Base-by-base conservation (phyloP, 345 rosid genomes). In the Orychophragmus violaceus region DNA sequence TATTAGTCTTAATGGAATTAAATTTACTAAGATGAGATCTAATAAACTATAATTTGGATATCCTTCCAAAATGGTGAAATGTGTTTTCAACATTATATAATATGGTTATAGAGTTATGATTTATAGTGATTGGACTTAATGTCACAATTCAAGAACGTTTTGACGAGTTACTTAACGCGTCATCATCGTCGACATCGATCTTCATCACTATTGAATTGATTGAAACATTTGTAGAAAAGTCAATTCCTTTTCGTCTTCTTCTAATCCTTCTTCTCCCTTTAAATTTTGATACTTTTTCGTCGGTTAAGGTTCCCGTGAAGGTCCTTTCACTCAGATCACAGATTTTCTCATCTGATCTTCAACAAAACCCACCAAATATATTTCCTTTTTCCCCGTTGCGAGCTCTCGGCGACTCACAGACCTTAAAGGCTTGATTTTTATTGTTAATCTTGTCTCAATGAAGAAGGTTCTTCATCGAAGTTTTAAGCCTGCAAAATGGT, bases 401-500 rank as follows among this genome's bases (percentile, higher is more conserved):
- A n/a, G n/a, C 27, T 12, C 27, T 72, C 21, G 18, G 29, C 49
- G 59, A 65, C 50, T 29, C 56, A 7, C 6, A n/a, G 13, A 42
- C 54, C 30, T 50, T 4, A 60, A 51, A 60, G 61, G 54, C 24
- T 57, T 73, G 9, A 19, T 35, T 6, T 66, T 19, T 19, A 2
- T 56, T 28, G 35, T 24, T 62, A 12, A 21, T 69, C 48, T 55
- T 11, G 46, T 36, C 13, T 35, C 28, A 4, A 59, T 76, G 74
- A 49, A 67, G 23, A 74, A 70, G 46, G 83, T 82, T 80, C 88
- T 90, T 39, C 96, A 86, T 69, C 82, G 74, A 79, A 83, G 97
- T 81, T 93, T 90, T 76, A 93, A 93, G 84, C 83, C 97, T 44
- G 93, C 94, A 0, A 90, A 93, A 81, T 93, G 98, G 77, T 74